A percentile compares a stretch with the other conserved stretches of the same genome.
Evolutionary conservation across 1,284 basidiomycete species (phyloP).

Genomic region (Ganoderma leucocontextum): DNA sequence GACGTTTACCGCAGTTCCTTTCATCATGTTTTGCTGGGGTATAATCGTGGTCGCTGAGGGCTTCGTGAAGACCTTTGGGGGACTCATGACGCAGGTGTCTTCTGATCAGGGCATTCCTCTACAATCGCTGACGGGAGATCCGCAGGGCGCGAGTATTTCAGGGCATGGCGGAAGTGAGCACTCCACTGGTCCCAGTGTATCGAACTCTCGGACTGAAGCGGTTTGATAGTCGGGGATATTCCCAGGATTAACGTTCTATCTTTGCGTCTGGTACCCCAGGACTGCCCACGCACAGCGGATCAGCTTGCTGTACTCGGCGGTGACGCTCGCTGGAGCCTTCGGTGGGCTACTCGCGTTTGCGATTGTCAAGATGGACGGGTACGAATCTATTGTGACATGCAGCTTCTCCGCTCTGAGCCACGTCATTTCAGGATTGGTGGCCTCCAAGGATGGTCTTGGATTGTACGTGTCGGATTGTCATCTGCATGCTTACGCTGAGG

Average conservation of each 20-base stretch:
- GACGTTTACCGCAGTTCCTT: conserved; percentile 17
- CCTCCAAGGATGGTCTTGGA: conserved; percentile 17
- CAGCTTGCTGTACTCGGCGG: conserved; percentile 61
- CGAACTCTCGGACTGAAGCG: conserved; percentile 55
- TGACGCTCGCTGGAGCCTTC: conserved; percentile 54
- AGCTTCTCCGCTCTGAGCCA: background rate
- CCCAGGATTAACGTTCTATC: conserved; percentile 61
- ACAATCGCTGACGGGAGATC: too few relatives aligned
- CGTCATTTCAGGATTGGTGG: conserved; percentile 3
- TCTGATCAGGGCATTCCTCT: background rate
- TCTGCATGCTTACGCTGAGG: background rate
- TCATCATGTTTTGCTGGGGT: conserved; percentile 30
- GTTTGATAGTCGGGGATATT: conserved; percentile 53
- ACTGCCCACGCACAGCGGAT: conserved; percentile 25
- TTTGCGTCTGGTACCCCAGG: conserved; percentile 44
- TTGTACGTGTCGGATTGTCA: background rate
- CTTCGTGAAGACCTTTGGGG: conserved; percentile 29
- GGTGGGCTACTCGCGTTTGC: conserved; percentile 23
- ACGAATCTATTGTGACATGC: background rate
- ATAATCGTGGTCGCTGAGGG: conserved; percentile 25
- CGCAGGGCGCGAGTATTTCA: conserved; percentile 19
- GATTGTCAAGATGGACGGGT: conserved; percentile 21
- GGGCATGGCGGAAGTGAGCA: conserved; percentile 14
- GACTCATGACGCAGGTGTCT: conserved; percentile 21
- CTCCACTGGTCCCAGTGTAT: too few relatives aligned